A percentile compares a stretch with the other conserved stretches of the same genome.
These are phyloP conservation scores for Przewalskia tangutica DNA, from an alignment of 257 asterid species.

Conservation along the genomic window DNA sequence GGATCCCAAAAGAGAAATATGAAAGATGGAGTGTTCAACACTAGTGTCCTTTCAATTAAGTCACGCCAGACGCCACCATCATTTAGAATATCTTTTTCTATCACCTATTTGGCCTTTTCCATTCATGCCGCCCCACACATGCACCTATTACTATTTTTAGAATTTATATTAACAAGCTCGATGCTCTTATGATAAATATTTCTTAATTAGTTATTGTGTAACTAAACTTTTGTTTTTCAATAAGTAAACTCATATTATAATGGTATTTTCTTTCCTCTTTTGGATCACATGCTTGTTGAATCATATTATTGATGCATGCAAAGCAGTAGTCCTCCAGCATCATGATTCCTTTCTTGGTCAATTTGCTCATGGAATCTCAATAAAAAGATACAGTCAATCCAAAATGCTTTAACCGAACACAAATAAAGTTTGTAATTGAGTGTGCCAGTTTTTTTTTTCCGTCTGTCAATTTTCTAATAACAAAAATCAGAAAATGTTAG, in stretches of 20 bases:
- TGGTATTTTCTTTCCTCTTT: neutral
- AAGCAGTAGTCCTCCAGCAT: neutral
- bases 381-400: neutral
- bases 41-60: neutral
- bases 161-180: neutral
- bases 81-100: neutral
- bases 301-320: neutral
- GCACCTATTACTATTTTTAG: neutral
- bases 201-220: neutral
- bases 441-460: neutral
- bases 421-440: neutral
- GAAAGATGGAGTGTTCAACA: neutral
- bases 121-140: neutral
- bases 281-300: neutral
- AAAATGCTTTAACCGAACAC: neutral
- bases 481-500: too few relatives aligned
- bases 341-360: neutral
- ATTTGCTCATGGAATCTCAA: neutral
- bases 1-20: neutral
- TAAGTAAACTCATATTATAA: neutral
- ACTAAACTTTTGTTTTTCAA: neutral
- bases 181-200: neutral
- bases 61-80: slow-evolving; percentile 27
- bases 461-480: neutral
- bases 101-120: neutral